Evolutionary conservation across 1,284 basidiomycete genomes (phyloP).

Genomic region (Cutaneotrichosporon sp.): DNA sequence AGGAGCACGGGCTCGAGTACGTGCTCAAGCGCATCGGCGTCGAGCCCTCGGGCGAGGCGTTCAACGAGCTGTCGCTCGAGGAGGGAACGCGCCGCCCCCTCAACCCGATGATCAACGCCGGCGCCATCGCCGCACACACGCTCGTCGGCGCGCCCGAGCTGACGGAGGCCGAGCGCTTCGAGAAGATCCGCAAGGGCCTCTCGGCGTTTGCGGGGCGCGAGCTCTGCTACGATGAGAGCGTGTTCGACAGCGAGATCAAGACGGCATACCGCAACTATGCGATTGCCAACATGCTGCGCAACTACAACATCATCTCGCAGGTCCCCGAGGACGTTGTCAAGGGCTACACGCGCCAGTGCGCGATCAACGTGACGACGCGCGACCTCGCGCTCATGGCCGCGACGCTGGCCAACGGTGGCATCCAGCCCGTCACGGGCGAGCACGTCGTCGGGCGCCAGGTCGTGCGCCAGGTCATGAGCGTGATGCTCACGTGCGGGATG

Average conservation of each 20-base stretch:
- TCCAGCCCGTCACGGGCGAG: conserved; percentile 24
- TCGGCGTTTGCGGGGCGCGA: conserved; percentile 20
- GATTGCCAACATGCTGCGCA: conserved; percentile 25
- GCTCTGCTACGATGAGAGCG: conserved; percentile 17
- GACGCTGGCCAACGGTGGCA: conserved; percentile 23
- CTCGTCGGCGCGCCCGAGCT: conserved; percentile 11
- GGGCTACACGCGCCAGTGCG: conserved; percentile 25
- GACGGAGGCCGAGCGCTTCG: conserved; percentile 13
- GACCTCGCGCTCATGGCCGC: conserved; percentile 26
- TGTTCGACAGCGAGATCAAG: conserved; percentile 17
- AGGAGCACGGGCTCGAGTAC: conserved; percentile 18
- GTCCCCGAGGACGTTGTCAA: conserved; percentile 16
- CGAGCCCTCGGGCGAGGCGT: conserved; percentile 26
- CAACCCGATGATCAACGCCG: conserved; percentile 29
- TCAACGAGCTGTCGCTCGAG: conserved; percentile 25
- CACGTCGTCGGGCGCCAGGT: conserved; percentile 18
- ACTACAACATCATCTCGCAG: conserved; percentile 16
- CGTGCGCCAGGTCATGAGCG: conserved; percentile 21
- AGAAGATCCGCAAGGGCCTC: conserved; percentile 20
- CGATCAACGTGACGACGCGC: conserved; percentile 19
- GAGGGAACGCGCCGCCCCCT: conserved; percentile 17
- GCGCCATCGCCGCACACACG: conserved; percentile 21
- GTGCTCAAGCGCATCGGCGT: conserved; percentile 15
- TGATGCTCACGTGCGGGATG: conserved; percentile 28
- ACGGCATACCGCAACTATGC: conserved; percentile 22